Evolutionary conservation across 2,329 filamentous ascomycete species (phyloP).

Genomic region (Ascosphaera aggregata): DNA sequence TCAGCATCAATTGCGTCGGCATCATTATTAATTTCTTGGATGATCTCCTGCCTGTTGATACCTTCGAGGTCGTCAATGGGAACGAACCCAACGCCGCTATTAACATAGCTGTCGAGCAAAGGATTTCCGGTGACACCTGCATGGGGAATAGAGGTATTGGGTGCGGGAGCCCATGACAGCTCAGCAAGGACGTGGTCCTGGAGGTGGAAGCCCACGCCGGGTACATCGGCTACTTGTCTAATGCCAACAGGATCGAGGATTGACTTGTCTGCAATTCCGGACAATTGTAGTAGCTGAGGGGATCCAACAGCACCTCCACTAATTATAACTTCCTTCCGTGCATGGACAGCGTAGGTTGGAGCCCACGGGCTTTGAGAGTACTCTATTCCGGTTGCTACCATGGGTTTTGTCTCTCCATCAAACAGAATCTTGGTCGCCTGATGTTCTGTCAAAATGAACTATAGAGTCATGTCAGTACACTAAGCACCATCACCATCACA

Average conservation of each 20-base stretch:
- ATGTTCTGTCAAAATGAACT: neutral
- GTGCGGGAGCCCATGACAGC: neutral
- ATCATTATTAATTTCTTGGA: neutral
- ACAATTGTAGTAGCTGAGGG: slow-evolving; percentile 24
- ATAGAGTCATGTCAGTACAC: neutral
- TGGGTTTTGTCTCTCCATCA: neutral
- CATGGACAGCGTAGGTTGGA: neutral
- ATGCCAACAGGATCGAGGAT: slow-evolving; percentile 18
- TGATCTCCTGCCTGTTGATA: neutral
- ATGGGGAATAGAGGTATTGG: neutral
- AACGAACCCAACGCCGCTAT: neutral
- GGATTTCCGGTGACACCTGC: neutral
- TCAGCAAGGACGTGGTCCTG: slow-evolving; percentile 6
- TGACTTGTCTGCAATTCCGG: slow-evolving; percentile 20
- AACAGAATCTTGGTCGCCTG: slow-evolving; percentile 4
- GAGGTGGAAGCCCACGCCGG: slow-evolving; percentile 21
- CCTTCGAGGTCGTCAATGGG: neutral
- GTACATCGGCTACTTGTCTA: slow-evolving; percentile 18
- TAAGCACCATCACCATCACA: too few species aligned
- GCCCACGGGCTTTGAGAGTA: neutral
- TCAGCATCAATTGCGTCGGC: neutral
- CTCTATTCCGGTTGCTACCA: neutral
- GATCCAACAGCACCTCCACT: slow-evolving; percentile 18
- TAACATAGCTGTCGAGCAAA: neutral
- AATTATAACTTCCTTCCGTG: slow-evolving; percentile 16